Conservation (phyloP, 1,284 basidiomycete species). For the Naganishia cerealis region DNA sequence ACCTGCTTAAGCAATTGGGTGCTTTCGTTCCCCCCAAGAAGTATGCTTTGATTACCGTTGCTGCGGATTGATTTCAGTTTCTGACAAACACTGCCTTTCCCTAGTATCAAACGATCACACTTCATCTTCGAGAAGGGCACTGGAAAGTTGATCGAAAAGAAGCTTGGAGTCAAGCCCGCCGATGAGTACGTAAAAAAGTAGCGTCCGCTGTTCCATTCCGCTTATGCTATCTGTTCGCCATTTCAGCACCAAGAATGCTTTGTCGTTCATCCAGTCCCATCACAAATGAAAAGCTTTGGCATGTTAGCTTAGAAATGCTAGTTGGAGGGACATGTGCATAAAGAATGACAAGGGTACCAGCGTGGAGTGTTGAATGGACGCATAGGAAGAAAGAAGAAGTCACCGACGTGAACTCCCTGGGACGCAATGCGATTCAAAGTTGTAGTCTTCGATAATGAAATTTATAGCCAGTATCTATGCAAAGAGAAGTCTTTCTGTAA, state of each 20-base stretch:
- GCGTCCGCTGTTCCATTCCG: background rate
- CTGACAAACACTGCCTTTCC: background rate
- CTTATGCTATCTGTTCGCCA: background rate
- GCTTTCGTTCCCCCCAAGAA: conserved; percentile 70
- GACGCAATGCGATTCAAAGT: conserved; percentile 16
- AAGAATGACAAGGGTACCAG: background rate
- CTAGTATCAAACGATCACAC: conserved; percentile 76
- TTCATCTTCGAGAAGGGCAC: conserved; percentile 81
- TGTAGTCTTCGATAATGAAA: conserved; percentile 29
- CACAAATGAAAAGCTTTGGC: conserved; percentile 13
- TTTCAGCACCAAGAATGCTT: conserved; percentile 21
- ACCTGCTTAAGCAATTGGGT: conserved; percentile 76
- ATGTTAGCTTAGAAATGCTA: background rate
- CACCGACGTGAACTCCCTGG: background rate
- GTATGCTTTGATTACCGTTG: conserved; percentile 42
- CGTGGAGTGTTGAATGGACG: background rate
- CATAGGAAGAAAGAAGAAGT: background rate
- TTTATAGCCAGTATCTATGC: conserved; percentile 21
- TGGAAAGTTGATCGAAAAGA: conserved; percentile 77
- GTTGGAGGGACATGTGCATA: conserved; percentile 6
- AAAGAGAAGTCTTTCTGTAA: background rate
- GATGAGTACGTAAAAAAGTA: conserved; percentile 56
- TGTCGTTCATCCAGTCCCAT: conserved; percentile 26
- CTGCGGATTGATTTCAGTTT: background rate
- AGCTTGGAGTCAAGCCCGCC: conserved; percentile 75